Evolutionary conservation across 331 rosid genomes (phyloP).

Genomic region (Acacia pycnantha): DNA sequence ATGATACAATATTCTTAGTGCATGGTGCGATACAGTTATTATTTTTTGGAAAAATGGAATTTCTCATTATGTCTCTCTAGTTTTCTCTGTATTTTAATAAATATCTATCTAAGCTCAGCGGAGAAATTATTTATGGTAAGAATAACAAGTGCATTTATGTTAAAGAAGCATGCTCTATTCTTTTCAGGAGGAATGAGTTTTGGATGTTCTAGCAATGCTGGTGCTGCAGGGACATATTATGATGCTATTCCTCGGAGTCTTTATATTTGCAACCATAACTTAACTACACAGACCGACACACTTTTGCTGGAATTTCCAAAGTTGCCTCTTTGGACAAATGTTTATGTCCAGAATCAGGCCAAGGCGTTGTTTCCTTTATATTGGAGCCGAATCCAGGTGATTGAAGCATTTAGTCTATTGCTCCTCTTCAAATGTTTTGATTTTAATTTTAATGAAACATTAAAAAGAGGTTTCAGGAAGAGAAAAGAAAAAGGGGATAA

Average conservation of each 20-base stretch:
- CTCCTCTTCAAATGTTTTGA: constrained; percentile 16
- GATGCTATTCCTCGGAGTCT: constrained; percentile 97
- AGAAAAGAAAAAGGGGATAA: not conserved
- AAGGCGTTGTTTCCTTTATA: constrained; percentile 91
- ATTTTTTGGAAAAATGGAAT: constrained; percentile 4
- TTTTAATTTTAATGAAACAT: not conserved
- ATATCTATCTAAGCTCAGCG: not conserved
- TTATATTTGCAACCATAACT: constrained; percentile 70
- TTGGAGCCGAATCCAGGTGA: constrained; percentile 99
- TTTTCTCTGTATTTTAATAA: constrained; percentile 7
- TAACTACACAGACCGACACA: constrained; percentile 84
- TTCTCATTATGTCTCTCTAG: constrained; percentile 1
- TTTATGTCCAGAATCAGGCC: constrained; percentile 88
- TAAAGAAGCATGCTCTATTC: constrained; percentile 10
- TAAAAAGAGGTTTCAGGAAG: not conserved
- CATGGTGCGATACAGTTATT: constrained; percentile 67
- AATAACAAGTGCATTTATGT: not conserved
- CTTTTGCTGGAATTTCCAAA: constrained; percentile 92
- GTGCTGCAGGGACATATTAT: constrained; percentile 94
- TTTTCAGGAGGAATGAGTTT: constrained; percentile 85
- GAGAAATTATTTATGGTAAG: constrained; percentile 4
- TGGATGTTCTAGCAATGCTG: constrained; percentile 82
- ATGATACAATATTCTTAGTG: constrained; percentile 60
- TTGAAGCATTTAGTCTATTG: constrained; percentile 28
- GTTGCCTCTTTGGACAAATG: constrained; percentile 90